Evolutionary conservation across 1,139 yeast species (phyloP).

Genomic region (Eremothecium sinecaudum): DNA sequence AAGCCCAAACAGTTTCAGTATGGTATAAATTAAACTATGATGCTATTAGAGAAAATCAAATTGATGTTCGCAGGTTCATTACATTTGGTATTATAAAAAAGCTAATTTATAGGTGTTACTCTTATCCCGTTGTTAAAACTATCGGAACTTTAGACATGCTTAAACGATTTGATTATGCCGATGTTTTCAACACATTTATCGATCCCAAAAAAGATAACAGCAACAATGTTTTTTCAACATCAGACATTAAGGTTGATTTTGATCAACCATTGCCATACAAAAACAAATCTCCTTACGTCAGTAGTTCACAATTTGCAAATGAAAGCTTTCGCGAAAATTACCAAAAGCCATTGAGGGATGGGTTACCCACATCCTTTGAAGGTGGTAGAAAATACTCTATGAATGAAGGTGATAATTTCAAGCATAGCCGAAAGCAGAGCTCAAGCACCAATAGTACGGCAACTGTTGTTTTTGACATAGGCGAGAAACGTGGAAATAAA

Average conservation of each 20-base stretch:
- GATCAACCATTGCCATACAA: constrained; percentile 3
- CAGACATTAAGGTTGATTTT: constrained; percentile 23
- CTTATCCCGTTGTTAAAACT: constrained; percentile 53
- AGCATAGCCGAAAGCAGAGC: constrained; percentile 9
- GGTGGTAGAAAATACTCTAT: neutral
- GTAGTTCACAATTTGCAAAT: constrained; percentile 15
- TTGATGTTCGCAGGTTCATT: constrained; percentile 76
- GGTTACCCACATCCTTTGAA: neutral
- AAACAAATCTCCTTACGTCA: constrained; percentile 3
- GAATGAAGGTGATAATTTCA: neutral
- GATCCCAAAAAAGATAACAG: constrained; percentile 1
- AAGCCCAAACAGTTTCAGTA: constrained; percentile 65
- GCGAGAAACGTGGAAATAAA: constrained; percentile 14
- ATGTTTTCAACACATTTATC: constrained; percentile 1
- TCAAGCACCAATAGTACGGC: constrained; percentile 12
- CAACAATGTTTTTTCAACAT: constrained; percentile 21
- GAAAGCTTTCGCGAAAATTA: constrained; percentile 23
- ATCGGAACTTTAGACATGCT: constrained; percentile 13
- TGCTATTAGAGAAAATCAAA: constrained; percentile 47
- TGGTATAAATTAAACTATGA: constrained; percentile 69
- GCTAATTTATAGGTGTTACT: constrained; percentile 67
- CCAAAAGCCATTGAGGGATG: constrained; percentile 17
- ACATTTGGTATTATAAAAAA: constrained; percentile 82
- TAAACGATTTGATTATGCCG: constrained; percentile 3
- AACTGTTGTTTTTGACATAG: constrained; percentile 22